phyloP scores from a whole-genome alignment of 305 asterid species.

The Fraxinus xanthoxyloides region DNA sequence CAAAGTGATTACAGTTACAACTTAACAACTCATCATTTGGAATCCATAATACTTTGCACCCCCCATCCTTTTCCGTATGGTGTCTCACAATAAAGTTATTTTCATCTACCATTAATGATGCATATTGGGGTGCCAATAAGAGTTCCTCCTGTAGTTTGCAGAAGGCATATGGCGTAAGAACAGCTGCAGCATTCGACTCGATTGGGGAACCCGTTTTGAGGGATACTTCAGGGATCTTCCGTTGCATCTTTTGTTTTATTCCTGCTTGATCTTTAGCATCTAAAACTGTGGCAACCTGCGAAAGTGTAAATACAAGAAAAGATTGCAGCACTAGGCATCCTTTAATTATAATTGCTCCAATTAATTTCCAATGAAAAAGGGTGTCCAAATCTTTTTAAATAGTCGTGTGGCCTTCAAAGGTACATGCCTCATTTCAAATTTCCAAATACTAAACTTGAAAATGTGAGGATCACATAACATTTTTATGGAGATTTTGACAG shows the following conservation, averaged over 20 bases:
- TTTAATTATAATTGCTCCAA: neutral
- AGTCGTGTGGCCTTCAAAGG: neutral
- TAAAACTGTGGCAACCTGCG: slow-evolving; percentile 47
- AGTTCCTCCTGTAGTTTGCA: slow-evolving; percentile 63
- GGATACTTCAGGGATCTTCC: slow-evolving; percentile 31
- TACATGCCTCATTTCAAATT: neutral
- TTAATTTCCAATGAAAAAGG: neutral
- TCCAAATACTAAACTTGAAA: neutral
- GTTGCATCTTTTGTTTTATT: slow-evolving; percentile 31
- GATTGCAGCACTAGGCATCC: neutral
- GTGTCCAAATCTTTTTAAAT: neutral
- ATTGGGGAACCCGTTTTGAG: slow-evolving; percentile 65
- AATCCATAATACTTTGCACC: slow-evolving; percentile 61
- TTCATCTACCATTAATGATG: slow-evolving; percentile 48
- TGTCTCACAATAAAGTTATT: slow-evolving; percentile 58
- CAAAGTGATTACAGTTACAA: slow-evolving; percentile 59
- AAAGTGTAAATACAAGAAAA: neutral
- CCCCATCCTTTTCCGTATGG: slow-evolving; percentile 50
- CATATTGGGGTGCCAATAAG: slow-evolving; percentile 59
- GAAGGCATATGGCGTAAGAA: slow-evolving; percentile 65
- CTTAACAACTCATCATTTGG: slow-evolving; percentile 58
- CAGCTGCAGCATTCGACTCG: slow-evolving; percentile 56
- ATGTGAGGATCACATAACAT: neutral
- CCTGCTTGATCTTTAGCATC: slow-evolving; percentile 44
- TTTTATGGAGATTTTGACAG: neutral